Percentiles rank a stretch among this genome's conserved stretches.
Conservation (phyloP, 148 eudicot genomes). For the Linanthus parryae region DNA sequence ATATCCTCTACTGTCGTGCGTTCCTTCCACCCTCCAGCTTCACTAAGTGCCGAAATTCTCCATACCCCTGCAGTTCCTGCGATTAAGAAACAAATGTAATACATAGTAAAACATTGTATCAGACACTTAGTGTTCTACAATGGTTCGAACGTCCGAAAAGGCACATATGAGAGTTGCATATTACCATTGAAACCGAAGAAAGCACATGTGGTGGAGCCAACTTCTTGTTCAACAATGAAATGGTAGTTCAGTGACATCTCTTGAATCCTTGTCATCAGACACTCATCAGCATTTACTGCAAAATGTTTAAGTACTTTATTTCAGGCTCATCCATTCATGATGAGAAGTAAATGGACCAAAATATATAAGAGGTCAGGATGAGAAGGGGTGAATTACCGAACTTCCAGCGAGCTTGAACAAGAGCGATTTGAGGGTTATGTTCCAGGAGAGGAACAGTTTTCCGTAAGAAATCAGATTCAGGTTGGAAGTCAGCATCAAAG, state of each 20-base stretch:
- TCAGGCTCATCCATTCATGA: neutral
- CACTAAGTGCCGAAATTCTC: constrained; percentile 67
- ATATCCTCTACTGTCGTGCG: constrained; percentile 80
- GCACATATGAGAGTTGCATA: neutral
- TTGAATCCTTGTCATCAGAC: too few relatives aligned
- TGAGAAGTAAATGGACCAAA: too few relatives aligned
- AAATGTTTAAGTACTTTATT: neutral
- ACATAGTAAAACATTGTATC: too few relatives aligned
- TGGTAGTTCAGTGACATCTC: too few relatives aligned
- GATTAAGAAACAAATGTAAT: too few relatives aligned
- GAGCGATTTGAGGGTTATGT: constrained; percentile 56
- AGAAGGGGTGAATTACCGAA: constrained; percentile 39
- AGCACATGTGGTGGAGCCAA: constrained; percentile 56
- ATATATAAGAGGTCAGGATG: too few relatives aligned
- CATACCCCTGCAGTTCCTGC: constrained; percentile 81
- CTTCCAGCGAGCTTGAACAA: constrained; percentile 83
- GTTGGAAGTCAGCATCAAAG: constrained; percentile 82
- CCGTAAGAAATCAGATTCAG: constrained; percentile 64
- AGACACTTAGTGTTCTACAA: too few relatives aligned
- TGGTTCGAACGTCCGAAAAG: neutral
- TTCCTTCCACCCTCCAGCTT: constrained; percentile 85
- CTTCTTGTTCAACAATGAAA: constrained; percentile 79
- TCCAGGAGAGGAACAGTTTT: constrained; percentile 59
- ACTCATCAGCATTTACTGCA: too few relatives aligned
- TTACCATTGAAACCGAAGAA: constrained; percentile 81